Conservation (phyloP, 306 rosid genomes). For the Amphicarpaea edgeworthii region DNA sequence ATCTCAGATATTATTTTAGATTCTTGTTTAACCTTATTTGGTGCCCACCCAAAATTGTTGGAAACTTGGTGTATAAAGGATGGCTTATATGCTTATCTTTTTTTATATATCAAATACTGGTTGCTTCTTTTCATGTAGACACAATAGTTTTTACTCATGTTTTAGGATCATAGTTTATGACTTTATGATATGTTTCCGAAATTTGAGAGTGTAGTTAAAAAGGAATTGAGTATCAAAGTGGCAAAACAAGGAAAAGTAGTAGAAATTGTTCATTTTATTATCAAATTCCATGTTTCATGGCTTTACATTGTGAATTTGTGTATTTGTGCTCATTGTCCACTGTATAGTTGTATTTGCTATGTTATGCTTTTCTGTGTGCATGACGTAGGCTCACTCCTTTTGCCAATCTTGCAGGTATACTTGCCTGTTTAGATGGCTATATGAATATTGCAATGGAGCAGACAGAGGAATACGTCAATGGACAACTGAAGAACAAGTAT, state of each 20-base stretch:
- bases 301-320: neutral
- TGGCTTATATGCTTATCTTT: neutral
- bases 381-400: slow-evolving; percentile 19
- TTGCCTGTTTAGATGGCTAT: slow-evolving; percentile 97
- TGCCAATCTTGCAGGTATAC: slow-evolving; percentile 70
- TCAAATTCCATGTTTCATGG: slow-evolving; percentile 6
- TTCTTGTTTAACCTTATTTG: neutral
- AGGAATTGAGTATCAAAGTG: neutral
- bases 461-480: slow-evolving; percentile 94
- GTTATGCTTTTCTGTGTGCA: slow-evolving; percentile 23
- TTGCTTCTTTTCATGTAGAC: slow-evolving; percentile 11
- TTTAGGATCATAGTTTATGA: neutral
- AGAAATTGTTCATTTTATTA: slow-evolving; percentile 11
- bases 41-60: neutral
- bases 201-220: slow-evolving; percentile 19
- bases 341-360: slow-evolving; percentile 3
- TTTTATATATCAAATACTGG: slow-evolving; percentile 14
- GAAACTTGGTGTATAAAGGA: neutral
- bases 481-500: slow-evolving; percentile 92
- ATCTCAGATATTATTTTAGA: neutral
- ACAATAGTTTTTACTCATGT: neutral
- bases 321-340: slow-evolving; percentile 14
- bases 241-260: neutral
- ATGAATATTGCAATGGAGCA: slow-evolving; percentile 99
- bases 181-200: neutral